Conservation (phyloP, 2,329 filamentous ascomycete species). For the Botrytis cinerea region DNA sequence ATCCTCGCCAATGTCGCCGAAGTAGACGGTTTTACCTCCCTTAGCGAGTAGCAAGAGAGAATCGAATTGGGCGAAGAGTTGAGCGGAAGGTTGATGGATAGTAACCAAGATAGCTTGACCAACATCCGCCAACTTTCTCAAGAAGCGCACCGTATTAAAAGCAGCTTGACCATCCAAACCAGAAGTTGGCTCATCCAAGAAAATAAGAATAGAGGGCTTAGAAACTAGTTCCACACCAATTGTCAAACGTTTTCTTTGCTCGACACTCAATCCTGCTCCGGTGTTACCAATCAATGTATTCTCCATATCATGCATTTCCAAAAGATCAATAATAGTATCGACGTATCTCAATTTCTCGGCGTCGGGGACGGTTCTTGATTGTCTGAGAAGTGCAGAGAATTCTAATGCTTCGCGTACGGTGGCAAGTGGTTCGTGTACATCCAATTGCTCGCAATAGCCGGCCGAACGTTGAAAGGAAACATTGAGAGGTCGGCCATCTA, state of each 20-base stretch:
- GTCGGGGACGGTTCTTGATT: conserved; percentile 68
- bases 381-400: conserved; percentile 82
- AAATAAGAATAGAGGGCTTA: conserved; percentile 59
- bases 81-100: conserved; percentile 56
- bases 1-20: conserved; percentile 64
- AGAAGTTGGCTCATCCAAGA: conserved; percentile 62
- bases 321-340: conserved; percentile 69
- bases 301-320: conserved; percentile 67
- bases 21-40: conserved; percentile 69
- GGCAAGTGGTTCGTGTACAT: conserved; percentile 79
- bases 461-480: conserved; percentile 87
- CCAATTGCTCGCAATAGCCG: conserved; percentile 71
- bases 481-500: conserved; percentile 66
- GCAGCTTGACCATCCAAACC: conserved; percentile 65
- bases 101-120: conserved; percentile 58
- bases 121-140: conserved; percentile 60
- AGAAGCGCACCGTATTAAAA: conserved; percentile 63
- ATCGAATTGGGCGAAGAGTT: conserved; percentile 59
- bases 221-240: conserved; percentile 62
- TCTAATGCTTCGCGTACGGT: conserved; percentile 85
- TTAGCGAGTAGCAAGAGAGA: conserved; percentile 63
- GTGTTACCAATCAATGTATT: conserved; percentile 65
- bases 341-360: conserved; percentile 81
- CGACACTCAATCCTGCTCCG: conserved; percentile 61
- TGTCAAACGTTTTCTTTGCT: conserved; percentile 62